These are phyloP conservation scores for Lippia alba DNA, from an alignment of 305 asterid species.

Conservation along the genomic window DNA sequence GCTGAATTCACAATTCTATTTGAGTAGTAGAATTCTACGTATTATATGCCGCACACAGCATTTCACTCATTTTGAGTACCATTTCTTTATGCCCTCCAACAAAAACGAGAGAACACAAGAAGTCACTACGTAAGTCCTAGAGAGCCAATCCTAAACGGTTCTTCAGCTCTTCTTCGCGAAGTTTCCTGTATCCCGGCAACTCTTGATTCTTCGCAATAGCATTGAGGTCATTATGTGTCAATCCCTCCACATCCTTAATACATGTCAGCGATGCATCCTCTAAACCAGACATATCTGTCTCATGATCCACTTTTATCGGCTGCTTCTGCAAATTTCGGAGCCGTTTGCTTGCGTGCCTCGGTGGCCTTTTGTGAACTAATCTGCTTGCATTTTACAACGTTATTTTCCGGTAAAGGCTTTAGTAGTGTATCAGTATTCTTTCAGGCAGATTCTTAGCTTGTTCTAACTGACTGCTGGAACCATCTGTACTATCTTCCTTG, in stretches of 20 bases:
- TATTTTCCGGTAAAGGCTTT: slow-evolving; percentile 44
- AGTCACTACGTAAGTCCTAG: no score
- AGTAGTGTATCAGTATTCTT: slow-evolving; percentile 42
- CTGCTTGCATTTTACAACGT: slow-evolving; percentile 44
- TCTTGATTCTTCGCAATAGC: slow-evolving; percentile 47
- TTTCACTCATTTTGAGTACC: no score
- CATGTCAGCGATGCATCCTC: background rate
- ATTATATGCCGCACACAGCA: no score
- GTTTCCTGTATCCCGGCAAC: slow-evolving; percentile 35
- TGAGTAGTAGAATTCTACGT: background rate
- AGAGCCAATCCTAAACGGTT: no score
- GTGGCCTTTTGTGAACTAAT: slow-evolving; percentile 39
- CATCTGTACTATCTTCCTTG: slow-evolving; percentile 31
- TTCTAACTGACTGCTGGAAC: slow-evolving; percentile 33
- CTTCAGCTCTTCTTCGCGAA: slow-evolving; percentile 42
- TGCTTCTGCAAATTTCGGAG: slow-evolving; percentile 17
- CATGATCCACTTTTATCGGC: slow-evolving; percentile 21
- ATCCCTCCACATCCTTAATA: slow-evolving; percentile 9
- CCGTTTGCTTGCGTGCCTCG: slow-evolving; percentile 22
- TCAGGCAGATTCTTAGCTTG: slow-evolving; percentile 42
- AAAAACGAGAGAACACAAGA: slow-evolving; percentile 3
- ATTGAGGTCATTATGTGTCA: slow-evolving; percentile 41
- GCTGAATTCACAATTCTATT: no score
- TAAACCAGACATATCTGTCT: background rate
- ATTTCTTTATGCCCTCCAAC: background rate